phyloP scores from a whole-genome alignment of 129 eudicot species.

The Cynara cardunculus region DNA sequence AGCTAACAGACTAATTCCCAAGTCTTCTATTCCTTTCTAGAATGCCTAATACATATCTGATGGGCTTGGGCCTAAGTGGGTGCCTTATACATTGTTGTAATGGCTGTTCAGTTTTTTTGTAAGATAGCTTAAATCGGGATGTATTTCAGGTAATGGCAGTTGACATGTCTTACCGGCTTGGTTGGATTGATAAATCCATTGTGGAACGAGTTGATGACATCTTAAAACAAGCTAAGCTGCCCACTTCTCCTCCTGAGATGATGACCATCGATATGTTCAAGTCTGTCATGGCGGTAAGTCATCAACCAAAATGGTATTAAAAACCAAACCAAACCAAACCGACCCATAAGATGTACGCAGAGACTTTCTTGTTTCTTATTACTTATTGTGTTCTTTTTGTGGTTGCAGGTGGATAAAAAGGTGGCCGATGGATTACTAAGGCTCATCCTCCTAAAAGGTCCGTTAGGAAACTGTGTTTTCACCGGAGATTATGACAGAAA shows the following conservation, averaged over 20 bases:
- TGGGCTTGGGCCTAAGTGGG: background rate
- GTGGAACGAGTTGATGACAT: conserved; percentile 60
- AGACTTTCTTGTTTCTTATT: background rate
- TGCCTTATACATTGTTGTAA: background rate
- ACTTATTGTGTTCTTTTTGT: background rate
- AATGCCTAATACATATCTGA: background rate
- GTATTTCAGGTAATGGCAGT: conserved; percentile 85
- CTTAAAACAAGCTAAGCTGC: conserved; percentile 72
- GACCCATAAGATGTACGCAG: background rate
- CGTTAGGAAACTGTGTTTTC: conserved; percentile 83
- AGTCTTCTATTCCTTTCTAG: too few species aligned
- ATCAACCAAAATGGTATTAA: background rate
- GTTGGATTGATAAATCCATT: conserved; percentile 87
- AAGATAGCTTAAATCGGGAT: background rate
- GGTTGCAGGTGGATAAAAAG: conserved; percentile 82
- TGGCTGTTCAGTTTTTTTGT: background rate
- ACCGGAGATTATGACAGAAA: conserved; percentile 79
- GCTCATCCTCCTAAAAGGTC: conserved; percentile 94
- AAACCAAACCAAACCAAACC: background rate
- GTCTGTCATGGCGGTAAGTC: conserved; percentile 91
- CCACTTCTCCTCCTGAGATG: conserved; percentile 77
- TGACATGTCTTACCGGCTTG: conserved; percentile 93
- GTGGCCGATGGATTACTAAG: conserved; percentile 97
- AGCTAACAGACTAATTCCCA: too few species aligned
- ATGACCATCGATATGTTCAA: conserved; percentile 94